phyloP scores from a whole-genome alignment of 805 yeast species.

The Debaryomyces tyrocola region DNA sequence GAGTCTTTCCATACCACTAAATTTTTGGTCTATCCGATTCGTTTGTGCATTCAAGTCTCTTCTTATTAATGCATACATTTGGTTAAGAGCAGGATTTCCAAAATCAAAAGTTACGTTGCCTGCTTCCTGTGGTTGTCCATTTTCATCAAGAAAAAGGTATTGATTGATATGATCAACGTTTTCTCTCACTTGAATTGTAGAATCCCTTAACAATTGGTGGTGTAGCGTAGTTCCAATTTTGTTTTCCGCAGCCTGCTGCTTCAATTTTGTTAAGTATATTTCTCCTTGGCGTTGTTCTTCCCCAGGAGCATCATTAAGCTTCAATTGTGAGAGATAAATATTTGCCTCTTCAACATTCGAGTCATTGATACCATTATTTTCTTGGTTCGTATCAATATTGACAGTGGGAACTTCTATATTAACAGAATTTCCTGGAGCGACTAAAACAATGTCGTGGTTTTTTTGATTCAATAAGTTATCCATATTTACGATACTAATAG shows the following conservation, averaged over 20 bases:
- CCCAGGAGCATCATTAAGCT: neutral
- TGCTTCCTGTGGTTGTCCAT: too few species aligned
- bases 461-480: neutral
- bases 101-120: too few species aligned
- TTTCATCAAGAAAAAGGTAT: too few species aligned
- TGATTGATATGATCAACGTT: too few species aligned
- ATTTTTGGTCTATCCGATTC: too few species aligned
- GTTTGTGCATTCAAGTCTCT: too few species aligned
- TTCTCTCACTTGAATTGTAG: too few species aligned
- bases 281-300: neutral
- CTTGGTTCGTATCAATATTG: neutral
- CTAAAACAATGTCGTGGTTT: neutral
- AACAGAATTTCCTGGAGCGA: slow-evolving; percentile 1
- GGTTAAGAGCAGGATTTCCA: too few species aligned
- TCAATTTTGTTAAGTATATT: neutral
- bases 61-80: too few species aligned
- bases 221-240: neutral
- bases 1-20: too few species aligned
- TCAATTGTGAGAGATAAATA: neutral
- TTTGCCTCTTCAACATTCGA: neutral
- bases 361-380: neutral
- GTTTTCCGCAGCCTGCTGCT: neutral
- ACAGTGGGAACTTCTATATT: neutral
- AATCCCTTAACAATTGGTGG: too few species aligned
- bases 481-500: neutral